A percentile compares a stretch with the other conserved stretches of the same genome.
phyloP scores from a whole-genome alignment of 75 land plant genomes.

The Selaginella moellendorffii region DNA sequence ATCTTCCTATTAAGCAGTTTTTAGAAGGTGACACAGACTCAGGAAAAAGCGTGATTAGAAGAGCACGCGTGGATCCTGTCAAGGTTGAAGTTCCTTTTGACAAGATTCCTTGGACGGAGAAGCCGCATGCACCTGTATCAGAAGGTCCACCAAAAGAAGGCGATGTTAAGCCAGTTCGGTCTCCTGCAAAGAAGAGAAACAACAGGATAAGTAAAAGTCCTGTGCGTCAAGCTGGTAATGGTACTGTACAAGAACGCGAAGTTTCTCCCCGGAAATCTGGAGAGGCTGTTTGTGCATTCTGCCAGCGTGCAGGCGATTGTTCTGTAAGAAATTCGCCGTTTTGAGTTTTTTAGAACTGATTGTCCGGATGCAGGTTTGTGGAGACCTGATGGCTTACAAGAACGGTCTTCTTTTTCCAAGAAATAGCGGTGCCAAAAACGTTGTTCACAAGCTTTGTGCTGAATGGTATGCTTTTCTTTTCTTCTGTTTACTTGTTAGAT shows the following conservation, averaged over 20 bases:
- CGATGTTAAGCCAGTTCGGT: no score
- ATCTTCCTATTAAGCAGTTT: not conserved
- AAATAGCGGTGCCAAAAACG: constrained; percentile 15
- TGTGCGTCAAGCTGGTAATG: no score
- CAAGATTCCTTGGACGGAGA: no score
- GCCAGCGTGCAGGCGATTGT: constrained; percentile 5
- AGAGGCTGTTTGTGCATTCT: constrained; percentile 9
- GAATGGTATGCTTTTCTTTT: constrained; percentile 45
- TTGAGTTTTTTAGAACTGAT: not conserved
- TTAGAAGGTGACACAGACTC: not conserved
- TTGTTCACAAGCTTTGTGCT: constrained; percentile 56
- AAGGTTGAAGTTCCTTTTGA: no score
- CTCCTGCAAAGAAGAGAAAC: no score
- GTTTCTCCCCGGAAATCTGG: not conserved
- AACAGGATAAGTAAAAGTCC: no score
- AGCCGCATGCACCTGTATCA: no score
- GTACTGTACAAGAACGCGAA: no score
- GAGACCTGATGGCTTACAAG: constrained; percentile 3
- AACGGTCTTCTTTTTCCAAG: not conserved
- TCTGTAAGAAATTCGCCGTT: not conserved
- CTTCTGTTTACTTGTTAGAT: not conserved
- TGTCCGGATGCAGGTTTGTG: constrained; percentile 9
- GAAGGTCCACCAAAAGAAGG: no score
- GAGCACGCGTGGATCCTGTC: no score
- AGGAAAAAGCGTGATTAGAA: not conserved